Base-by-base conservation (phyloP, 2,329 filamentous ascomycete genomes). In the Penicillium sp. region DNA sequence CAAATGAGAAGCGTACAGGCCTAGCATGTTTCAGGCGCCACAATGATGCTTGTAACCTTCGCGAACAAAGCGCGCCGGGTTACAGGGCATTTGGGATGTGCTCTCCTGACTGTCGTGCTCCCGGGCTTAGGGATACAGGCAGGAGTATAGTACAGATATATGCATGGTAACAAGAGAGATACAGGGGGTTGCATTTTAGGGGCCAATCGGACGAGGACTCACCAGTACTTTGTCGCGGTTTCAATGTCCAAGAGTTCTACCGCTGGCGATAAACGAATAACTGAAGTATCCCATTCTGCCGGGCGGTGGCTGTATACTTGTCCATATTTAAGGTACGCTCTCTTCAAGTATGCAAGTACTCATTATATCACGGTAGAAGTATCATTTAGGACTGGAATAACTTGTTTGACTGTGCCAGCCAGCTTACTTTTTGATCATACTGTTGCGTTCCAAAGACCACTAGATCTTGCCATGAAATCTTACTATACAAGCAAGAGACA, bases 1-100 rank as follows among this genome's bases (percentile, higher is more conserved):
- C 61, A 62, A 56, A 54, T 48, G 60, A 62, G 63, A 47, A 64
- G 63, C 57, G 51, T 51, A 61, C 63, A 65, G 59, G 47, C 44
- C 51, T 55, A 58, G 57, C 56, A 50, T 54, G 55, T 59, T 55
- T 57, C 53, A 46, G 55, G 52, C 60, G 61, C 60, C 62, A 61
- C 60, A 47, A 46, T 50, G 48, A 44, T 37, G 31, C 14, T 34
- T 20, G 22, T 37, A 23, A 46, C 45, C 48, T 53, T 49, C 56
- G 57, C 56, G 60, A 57, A 60, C 56, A 57, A 58, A 58, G 57
- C 56, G 56, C 55, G 26, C 22, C 35, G 26, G 40, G 50, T 53
- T 52, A 45, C 55, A 57, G 44, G 51, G 53, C 39, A 52, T 47
- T 37, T 52, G 35, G 46, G 41, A 27, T 29, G 43, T 54, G 44